Conservation (phyloP, 495 filamentous ascomycete genomes). For the Extremus antarcticus region DNA sequence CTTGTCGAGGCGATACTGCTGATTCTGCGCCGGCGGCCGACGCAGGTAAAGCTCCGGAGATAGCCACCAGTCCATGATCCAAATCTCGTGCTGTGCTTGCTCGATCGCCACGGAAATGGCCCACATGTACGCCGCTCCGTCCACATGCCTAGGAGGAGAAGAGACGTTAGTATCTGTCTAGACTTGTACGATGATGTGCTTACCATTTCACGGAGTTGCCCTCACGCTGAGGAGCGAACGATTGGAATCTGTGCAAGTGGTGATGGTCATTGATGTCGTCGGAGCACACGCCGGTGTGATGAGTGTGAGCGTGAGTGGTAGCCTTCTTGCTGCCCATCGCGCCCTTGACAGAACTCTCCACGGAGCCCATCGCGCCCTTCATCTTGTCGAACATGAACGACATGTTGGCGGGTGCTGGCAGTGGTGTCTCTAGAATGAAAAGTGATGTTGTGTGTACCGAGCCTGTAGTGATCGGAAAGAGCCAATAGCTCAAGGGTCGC, state of each 20-base stretch:
- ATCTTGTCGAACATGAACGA: neutral
- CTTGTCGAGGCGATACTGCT: conserved; percentile 77
- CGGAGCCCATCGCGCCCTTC: neutral
- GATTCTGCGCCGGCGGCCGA: conserved; percentile 68
- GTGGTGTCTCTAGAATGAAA: too few species aligned
- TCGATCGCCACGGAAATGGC: conserved; percentile 79
- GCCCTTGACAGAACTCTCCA: neutral
- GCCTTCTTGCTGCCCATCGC: neutral
- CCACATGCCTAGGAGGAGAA: conserved; percentile 47
- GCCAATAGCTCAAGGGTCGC: too few species aligned
- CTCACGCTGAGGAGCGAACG: conserved; percentile 62
- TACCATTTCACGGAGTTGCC: conserved; percentile 76
- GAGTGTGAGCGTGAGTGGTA: neutral
- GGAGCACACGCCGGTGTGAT: neutral
- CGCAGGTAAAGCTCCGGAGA: conserved; percentile 84
- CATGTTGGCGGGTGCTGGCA: neutral
- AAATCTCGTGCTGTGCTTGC: conserved; percentile 72
- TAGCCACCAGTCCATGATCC: conserved; percentile 94
- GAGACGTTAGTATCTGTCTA: too few species aligned
- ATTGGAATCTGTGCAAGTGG: conserved; percentile 60
- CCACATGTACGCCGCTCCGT: conserved; percentile 86
- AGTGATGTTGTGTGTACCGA: too few species aligned
- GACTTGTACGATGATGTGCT: too few species aligned
- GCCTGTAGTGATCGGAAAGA: too few species aligned
- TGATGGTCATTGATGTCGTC: conserved; percentile 5